Conservation (phyloP, 139 green algal genomes). For the Coelastrella sp. region DNA sequence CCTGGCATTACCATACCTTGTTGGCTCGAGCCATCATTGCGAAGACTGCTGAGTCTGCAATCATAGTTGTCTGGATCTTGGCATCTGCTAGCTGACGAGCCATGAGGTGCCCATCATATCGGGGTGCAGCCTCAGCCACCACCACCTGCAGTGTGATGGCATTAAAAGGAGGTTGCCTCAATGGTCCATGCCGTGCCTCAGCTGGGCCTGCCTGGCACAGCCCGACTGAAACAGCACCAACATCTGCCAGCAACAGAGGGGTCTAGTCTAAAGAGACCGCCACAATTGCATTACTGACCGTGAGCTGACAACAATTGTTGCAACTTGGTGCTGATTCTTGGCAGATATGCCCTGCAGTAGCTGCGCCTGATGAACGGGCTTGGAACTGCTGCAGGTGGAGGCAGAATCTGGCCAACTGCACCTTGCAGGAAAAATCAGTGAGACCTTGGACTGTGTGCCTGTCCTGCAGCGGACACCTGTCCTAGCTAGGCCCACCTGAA, state of each 20-base stretch:
- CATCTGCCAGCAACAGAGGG: no score
- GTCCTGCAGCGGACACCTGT: not conserved
- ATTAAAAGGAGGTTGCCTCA: no score
- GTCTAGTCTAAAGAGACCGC: no score
- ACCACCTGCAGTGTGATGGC: conserved; percentile 75
- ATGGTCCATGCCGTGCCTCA: no score
- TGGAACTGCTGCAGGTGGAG: not conserved
- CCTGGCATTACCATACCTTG: conserved; percentile 74
- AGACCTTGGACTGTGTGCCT: no score
- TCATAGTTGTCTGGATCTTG: conserved; percentile 88
- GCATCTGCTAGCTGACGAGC: conserved; percentile 81
- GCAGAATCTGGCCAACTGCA: no score
- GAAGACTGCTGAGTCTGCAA: conserved; percentile 94
- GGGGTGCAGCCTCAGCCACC: conserved; percentile 92
- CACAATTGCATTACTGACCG: no score
- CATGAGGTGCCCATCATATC: conserved; percentile 89
- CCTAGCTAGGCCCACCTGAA: conserved; percentile 83
- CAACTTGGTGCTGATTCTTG: not conserved
- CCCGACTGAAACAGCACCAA: no score
- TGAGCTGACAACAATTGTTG: not conserved
- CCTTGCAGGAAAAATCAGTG: no score
- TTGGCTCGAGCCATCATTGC: conserved; percentile 97
- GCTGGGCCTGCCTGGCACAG: no score
- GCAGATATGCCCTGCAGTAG: not conserved
- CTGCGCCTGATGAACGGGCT: not conserved